These are phyloP conservation scores for Candida chilensis DNA, from an alignment of 805 yeast species.

Conservation along the genomic window DNA sequence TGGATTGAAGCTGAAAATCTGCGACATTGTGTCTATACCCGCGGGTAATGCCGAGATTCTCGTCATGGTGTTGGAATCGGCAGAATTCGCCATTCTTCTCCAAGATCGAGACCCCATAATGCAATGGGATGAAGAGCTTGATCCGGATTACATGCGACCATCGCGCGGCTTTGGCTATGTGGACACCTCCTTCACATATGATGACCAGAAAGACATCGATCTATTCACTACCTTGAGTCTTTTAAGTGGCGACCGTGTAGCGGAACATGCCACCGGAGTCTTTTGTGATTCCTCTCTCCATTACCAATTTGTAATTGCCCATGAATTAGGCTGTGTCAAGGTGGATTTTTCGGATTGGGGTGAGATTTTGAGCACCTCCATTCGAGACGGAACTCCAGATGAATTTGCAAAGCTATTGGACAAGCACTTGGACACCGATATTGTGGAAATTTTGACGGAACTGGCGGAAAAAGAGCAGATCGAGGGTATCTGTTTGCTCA, in stretches of 20 bases:
- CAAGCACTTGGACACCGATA: neutral
- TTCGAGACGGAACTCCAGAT: slow-evolving; percentile 8
- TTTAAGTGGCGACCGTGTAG: too few relatives aligned
- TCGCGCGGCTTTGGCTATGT: neutral
- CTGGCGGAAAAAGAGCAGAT: neutral
- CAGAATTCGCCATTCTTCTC: too few relatives aligned
- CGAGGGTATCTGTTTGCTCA: neutral
- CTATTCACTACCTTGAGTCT: too few relatives aligned
- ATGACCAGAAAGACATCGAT: neutral
- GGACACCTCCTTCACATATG: neutral
- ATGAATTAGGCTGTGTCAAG: slow-evolving; percentile 5
- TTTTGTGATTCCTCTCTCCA: too few relatives aligned
- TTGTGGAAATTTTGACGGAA: neutral
- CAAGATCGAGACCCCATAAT: slow-evolving; percentile 21
- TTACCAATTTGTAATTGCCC: neutral
- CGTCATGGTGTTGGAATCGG: too few relatives aligned
- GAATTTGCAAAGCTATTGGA: neutral
- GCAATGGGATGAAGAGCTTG: slow-evolving; percentile 20
- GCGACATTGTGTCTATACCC: too few relatives aligned
- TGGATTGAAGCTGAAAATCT: too few relatives aligned
- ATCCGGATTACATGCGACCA: slow-evolving; percentile 7
- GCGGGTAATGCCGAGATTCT: too few relatives aligned
- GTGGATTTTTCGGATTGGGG: slow-evolving; percentile 17
- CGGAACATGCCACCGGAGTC: too few relatives aligned
- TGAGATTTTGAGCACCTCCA: slow-evolving; percentile 5